Evolutionary conservation across 768 basidiomycete genomes (phyloP).

Genomic region (Serendipita vermifera): DNA sequence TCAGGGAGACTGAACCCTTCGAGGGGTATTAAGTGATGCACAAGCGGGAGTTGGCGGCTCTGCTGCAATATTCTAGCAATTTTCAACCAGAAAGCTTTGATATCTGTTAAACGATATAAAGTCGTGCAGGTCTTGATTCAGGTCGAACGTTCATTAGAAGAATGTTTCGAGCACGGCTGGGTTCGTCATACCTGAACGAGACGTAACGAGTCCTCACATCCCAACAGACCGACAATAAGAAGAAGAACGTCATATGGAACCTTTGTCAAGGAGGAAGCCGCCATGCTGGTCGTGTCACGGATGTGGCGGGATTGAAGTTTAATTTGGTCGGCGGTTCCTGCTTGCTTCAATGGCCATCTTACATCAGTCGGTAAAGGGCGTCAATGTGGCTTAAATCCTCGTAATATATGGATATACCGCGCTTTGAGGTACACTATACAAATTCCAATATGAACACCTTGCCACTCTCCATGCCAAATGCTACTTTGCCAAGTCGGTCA

Average conservation of each 20-base stretch:
- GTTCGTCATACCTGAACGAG: not conserved
- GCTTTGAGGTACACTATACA: no score
- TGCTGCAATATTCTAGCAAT: not conserved
- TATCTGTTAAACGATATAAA: not conserved
- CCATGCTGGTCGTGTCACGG: no score
- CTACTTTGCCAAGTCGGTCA: not conserved
- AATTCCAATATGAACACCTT: conserved; percentile 6
- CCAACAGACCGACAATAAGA: no score
- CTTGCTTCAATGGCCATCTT: no score
- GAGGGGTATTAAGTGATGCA: not conserved
- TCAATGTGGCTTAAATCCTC: no score
- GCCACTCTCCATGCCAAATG: not conserved
- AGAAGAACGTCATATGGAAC: no score
- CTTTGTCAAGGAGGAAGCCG: no score
- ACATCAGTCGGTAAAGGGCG: no score
- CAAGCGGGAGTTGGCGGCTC: not conserved
- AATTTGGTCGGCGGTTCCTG: no score
- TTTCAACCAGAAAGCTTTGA: not conserved
- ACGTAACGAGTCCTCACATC: not conserved
- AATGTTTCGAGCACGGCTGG: not conserved
- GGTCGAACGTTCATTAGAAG: not conserved
- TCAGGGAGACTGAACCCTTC: not conserved
- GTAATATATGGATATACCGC: no score
- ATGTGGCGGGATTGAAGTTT: no score
- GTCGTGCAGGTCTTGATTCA: not conserved